These are phyloP conservation scores for Irpex sp. DNA, from an alignment of 1,284 basidiomycete genomes.

Conservation along the genomic window DNA sequence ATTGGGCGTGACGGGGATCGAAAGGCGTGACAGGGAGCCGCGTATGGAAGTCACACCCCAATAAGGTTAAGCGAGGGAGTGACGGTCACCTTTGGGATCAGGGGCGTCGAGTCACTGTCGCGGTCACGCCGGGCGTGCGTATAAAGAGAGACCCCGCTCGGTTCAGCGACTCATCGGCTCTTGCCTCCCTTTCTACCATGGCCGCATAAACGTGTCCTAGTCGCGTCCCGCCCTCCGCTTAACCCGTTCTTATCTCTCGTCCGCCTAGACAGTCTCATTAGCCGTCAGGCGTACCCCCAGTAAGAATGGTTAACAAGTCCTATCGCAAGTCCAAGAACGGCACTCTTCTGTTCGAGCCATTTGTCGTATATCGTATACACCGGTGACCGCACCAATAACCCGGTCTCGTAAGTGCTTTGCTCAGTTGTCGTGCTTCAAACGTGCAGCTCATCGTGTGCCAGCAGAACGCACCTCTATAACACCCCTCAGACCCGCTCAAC, in stretches of 20 bases:
- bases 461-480: slow-evolving; percentile 23
- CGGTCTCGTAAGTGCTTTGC: slow-evolving; percentile 24
- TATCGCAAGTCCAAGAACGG: slow-evolving; percentile 77
- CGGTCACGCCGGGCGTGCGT: slow-evolving; percentile 17
- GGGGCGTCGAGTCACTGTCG: slow-evolving; percentile 24
- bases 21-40: neutral
- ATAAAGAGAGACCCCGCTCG: slow-evolving; percentile 20
- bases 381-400: slow-evolving; percentile 32
- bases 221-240: slow-evolving; percentile 20
- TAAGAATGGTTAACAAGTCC: slow-evolving; percentile 80
- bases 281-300: slow-evolving; percentile 37
- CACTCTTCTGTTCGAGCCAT: slow-evolving; percentile 79
- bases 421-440: slow-evolving; percentile 3
- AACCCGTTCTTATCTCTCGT: slow-evolving; percentile 20
- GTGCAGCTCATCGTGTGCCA: slow-evolving; percentile 15
- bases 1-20: neutral
- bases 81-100: slow-evolving; percentile 5
- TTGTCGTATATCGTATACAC: slow-evolving; percentile 83
- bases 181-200: slow-evolving; percentile 42
- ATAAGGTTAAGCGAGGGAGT: slow-evolving; percentile 3
- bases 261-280: slow-evolving; percentile 32
- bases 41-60: neutral
- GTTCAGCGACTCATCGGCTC: slow-evolving; percentile 20
- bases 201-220: slow-evolving; percentile 34
- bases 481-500: slow-evolving; percentile 26